Evolutionary conservation across 192 early-diverging fungal species (phyloP).

Genomic region (Mortierella antarctica): DNA sequence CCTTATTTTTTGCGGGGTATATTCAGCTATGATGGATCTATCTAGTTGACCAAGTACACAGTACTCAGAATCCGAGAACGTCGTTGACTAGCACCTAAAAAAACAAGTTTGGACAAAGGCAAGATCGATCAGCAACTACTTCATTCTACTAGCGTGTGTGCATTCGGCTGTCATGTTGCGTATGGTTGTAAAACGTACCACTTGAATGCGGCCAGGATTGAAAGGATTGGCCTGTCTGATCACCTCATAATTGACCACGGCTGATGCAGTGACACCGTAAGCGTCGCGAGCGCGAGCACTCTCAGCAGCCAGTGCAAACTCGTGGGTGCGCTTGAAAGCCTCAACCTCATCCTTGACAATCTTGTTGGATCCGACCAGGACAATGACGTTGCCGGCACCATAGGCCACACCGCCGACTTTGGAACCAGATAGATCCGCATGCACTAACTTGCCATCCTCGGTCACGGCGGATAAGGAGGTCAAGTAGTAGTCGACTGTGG

Average conservation of each 20-base stretch:
- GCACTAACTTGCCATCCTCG: slow-evolving; percentile 34
- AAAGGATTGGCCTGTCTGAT: slow-evolving; percentile 20
- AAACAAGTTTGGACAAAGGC: no score
- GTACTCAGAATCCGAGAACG: slow-evolving; percentile 37
- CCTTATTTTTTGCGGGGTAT: no score
- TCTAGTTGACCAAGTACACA: no score
- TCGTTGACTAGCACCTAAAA: slow-evolving; percentile 31
- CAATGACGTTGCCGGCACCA: slow-evolving; percentile 29
- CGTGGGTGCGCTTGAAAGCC: slow-evolving; percentile 24
- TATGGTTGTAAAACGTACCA: background rate
- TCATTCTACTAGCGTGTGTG: no score
- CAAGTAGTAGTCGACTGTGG: slow-evolving; percentile 47
- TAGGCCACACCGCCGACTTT: slow-evolving; percentile 36
- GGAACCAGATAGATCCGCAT: slow-evolving; percentile 38
- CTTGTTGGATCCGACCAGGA: slow-evolving; percentile 44
- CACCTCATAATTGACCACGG: slow-evolving; percentile 34
- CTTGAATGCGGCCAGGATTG: slow-evolving; percentile 22
- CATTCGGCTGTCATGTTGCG: no score
- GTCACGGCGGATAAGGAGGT: slow-evolving; percentile 38
- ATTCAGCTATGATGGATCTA: no score
- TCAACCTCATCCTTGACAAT: slow-evolving; percentile 50
- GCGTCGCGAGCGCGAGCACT: slow-evolving; percentile 41
- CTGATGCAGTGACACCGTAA: slow-evolving; percentile 37
- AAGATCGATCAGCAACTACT: no score
- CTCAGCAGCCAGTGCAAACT: slow-evolving; percentile 38